A percentile compares a stretch with the other conserved stretches of the same genome.
phyloP scores from a whole-genome alignment of 1,139 yeast species.

The Lodderomyces jiufengensis region DNA sequence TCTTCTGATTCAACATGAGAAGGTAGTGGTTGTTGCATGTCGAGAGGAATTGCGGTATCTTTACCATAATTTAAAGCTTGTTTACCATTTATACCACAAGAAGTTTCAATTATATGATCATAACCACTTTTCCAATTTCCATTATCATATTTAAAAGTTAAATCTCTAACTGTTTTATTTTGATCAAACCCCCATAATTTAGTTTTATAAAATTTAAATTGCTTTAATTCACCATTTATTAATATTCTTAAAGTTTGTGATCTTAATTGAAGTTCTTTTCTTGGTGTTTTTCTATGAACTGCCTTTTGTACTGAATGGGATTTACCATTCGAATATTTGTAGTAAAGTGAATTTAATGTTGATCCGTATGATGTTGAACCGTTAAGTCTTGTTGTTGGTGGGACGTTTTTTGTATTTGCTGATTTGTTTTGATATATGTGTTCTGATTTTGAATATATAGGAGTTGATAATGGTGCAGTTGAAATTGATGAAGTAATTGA shows the following conservation, averaged over 20 bases:
- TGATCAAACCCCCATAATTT: conserved; percentile 91
- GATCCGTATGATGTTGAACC: conserved; percentile 39
- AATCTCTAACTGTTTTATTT: conserved; percentile 54
- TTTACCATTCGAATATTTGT: conserved; percentile 29
- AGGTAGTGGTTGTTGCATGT: no score
- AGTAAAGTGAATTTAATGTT: conserved; percentile 15
- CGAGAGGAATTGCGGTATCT: no score
- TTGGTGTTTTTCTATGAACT: conserved; percentile 51
- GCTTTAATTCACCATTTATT: conserved; percentile 58
- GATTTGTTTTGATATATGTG: conserved; percentile 33
- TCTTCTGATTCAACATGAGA: conserved; percentile 22
- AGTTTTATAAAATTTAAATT: conserved; percentile 58
- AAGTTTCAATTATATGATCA: conserved; percentile 68
- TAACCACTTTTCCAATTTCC: conserved; percentile 85
- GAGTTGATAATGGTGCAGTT: conserved; percentile 8
- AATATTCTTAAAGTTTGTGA: conserved; percentile 64
- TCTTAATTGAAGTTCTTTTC: conserved; percentile 32
- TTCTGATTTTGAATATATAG: conserved; percentile 25
- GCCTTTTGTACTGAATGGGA: conserved; percentile 55
- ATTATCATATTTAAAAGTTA: conserved; percentile 52
- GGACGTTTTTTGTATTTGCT: conserved; percentile 35
- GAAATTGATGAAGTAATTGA: conserved; percentile 19
- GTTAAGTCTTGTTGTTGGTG: conserved; percentile 28
- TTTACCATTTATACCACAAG: conserved; percentile 25
- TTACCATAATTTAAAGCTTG: conserved; percentile 19